Conservation (phyloP, 176 grass and related monocot genomes). For the Phyllostachys edulis region DNA sequence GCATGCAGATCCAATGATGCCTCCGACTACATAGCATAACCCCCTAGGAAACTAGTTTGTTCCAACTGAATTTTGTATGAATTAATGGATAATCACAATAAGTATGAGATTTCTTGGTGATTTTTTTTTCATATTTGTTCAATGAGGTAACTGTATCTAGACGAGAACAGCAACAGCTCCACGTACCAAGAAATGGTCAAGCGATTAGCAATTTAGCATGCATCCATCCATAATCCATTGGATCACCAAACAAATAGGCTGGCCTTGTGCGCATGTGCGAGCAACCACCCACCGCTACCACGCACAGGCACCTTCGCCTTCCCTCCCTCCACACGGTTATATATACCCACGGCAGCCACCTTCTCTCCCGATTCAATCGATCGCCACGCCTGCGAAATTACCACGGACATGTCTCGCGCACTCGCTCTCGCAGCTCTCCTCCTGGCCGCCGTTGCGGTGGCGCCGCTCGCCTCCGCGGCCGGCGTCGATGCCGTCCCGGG, state of each 20-base stretch:
- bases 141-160: neutral
- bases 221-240: neutral
- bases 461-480: neutral
- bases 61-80: neutral
- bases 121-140: neutral
- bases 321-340: neutral
- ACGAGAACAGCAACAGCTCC: neutral
- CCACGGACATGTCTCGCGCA: conserved; percentile 33
- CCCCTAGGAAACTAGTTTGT: neutral
- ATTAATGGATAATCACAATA: neutral
- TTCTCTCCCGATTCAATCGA: neutral
- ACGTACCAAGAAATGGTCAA: neutral
- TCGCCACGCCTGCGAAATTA: neutral
- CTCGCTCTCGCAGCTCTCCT: conserved; percentile 23
- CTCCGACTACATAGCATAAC: neutral
- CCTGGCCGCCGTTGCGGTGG: conserved; percentile 2
- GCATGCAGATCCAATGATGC: too few relatives aligned
- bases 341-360: neutral
- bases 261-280: neutral
- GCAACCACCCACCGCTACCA: neutral
- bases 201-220: neutral
- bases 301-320: neutral
- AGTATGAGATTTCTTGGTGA: neutral
- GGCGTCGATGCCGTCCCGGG: neutral
- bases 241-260: neutral